Evolutionary conservation across 768 basidiomycete species (phyloP).

Genomic region (Lactifluus volemus): DNA sequence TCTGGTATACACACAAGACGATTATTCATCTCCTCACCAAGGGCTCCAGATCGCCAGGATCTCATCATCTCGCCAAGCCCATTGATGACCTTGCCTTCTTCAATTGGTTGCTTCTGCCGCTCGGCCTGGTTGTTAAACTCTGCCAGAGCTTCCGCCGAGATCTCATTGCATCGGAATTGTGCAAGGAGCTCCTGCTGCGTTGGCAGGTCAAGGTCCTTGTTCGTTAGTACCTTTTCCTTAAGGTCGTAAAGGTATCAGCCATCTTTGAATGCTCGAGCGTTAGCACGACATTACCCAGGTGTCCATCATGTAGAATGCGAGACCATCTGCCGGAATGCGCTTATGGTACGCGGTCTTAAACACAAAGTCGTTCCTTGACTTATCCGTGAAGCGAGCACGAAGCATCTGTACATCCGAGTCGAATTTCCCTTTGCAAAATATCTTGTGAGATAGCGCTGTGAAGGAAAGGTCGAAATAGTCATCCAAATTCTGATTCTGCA

Average conservation of each 20-base stretch:
- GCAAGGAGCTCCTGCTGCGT: conserved; percentile 97
- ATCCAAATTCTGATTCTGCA: conserved; percentile 64
- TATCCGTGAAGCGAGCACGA: conserved; percentile 69
- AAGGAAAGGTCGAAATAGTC: conserved; percentile 96
- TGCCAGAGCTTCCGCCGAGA: conserved; percentile 66
- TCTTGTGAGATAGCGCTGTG: conserved; percentile 90
- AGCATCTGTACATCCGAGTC: conserved; percentile 66
- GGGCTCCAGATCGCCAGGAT: conserved; percentile 64
- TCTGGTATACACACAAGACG: background rate
- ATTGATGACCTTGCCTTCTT: conserved; percentile 78
- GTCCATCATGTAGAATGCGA: conserved; percentile 92
- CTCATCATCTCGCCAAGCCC: conserved; percentile 80
- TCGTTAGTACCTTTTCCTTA: conserved; percentile 21
- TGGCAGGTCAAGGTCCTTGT: conserved; percentile 41
- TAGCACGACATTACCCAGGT: conserved; percentile 70
- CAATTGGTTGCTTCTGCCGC: conserved; percentile 74
- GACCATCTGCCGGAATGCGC: conserved; percentile 97
- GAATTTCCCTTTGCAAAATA: conserved; percentile 88
- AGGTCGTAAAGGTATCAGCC: background rate
- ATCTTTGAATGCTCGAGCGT: background rate
- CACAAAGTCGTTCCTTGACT: conserved; percentile 56
- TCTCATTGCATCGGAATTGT: conserved; percentile 98
- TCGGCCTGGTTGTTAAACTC: conserved; percentile 82
- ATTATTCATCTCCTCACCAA: conserved; percentile 42
- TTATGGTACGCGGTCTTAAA: conserved; percentile 96